Base-by-base conservation (phyloP, 805 yeast genomes). In the Candida maris region DNA sequence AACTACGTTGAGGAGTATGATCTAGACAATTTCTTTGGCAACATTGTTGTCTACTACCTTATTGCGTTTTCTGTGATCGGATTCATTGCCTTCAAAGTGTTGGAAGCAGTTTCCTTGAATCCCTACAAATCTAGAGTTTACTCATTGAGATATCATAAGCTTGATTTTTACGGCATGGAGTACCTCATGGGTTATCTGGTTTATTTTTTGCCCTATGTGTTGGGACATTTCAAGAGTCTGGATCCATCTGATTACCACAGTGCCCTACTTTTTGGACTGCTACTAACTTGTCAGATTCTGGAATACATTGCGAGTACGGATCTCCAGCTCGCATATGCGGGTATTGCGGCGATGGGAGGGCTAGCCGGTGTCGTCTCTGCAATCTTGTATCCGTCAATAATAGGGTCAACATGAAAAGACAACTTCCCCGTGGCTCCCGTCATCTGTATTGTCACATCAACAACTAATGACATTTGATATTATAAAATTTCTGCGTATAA, bases 11-110 rank as follows among this genome's bases (percentile, higher is more conserved):
- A 68, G 47, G 59, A 62, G 31, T 59, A 67, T 35, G 56, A 59
- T 19, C 65, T 64, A 30, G 63, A 85, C 22, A 82, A 81, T 53
- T 67, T 74, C 19, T 48, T 81, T 12, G 94, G 94, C 5, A 86
- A 85, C 57, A 61, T 73, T 15, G 67, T 73, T 9, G 67, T 75
- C 9, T 81, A 81, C 62, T 73, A 73, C 58, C 40, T 70, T 3
- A 68, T 73, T 3, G 49, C 67, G 10, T 35, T 64, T 3, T 45
- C 62, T 14, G 42, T 75, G 6, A 35, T 61, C 7, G 49, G 51
- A 5, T 55, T 41, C 32, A 25, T 34, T 2, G 8, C 33, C 4
- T 46, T 44, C 35, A 49, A 46, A 19, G 3, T 37, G 1, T 27
- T 32, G 4, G 44, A 42, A 13, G 3, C 52, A 7, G 19, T 44